Evolutionary conservation across 768 basidiomycete species (phyloP), one percentile per base, ranked within the genome.

Genomic region (Lanmaoa rubissima): DNA sequence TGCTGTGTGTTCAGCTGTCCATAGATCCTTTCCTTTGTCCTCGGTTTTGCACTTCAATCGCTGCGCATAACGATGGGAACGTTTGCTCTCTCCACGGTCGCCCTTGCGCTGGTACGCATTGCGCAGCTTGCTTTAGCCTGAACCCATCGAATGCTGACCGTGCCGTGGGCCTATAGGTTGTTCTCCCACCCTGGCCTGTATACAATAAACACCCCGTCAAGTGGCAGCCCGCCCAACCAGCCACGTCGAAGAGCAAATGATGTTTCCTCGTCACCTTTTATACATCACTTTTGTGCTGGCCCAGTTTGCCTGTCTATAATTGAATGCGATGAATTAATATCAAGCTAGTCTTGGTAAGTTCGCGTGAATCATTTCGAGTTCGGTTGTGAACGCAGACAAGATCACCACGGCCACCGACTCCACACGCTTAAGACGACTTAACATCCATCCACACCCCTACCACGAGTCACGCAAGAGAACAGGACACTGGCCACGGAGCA

Each of bases 181-280:
- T 84, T 13, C 57, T 91, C 5, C 90, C 89, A 0, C 84, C 85
- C 10, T 92, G 90, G 90, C 80, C 84, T 0, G 73, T 81, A 70
- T 68, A 58, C 39, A 69, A 68, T 28, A 43, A 43, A 19, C 54
- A 67, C 36, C 57, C 66, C 4, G 57, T 68, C 48, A 49, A 67
- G 42, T 68, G 68, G 66, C 58, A 60, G 42, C 31, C 65, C 16
- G n/a, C 61, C 45, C 67, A 66, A n/a, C 55, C 65, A 2, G 19
- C 34, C 11, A 11, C 59, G 55, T 55, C 69, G 28, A 66, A 69
- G 54, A 64, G 50, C 4, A 62, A 65, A 54, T 65, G 57, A 67
- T 51, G 40, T 36, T 45, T 36, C n/a, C 12, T 39, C 8, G 26
- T 58, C 45, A 9, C 31, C n/a, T 57, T 24, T 42, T 42, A 16